Evolutionary conservation across 768 basidiomycete species (phyloP), one percentile per base, ranked within the genome.

Genomic region (Suillus fuscotomentosus): DNA sequence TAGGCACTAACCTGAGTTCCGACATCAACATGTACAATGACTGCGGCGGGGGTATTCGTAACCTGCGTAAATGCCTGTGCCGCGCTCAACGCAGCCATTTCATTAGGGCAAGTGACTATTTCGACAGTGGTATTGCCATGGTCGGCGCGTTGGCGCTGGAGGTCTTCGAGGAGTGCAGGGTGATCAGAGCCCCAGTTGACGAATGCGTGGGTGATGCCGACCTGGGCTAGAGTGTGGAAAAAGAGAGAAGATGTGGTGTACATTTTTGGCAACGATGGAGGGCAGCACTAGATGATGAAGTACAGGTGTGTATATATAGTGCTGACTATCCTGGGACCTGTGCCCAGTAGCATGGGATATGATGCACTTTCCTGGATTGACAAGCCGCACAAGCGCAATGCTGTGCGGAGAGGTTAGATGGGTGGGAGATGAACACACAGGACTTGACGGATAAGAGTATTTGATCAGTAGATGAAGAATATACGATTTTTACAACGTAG

Each of bases 111-210:
- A 3, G 86, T 90, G 24, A 91, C 77, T 56, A 92, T 82, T 64
- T 80, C 72, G n/a, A 83, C 79, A 3, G 74, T 60, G 1, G 83
- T 82, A 24, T 72, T 66, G 3, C 79, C 78, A 34, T 71, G 50
- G 7, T 69, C 61, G 6, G 72, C 70, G 3, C 85, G 80, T 65
- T 89, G 86, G 22, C 86, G 78, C 62, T 84, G 82, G 11, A 92
- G 80, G 38, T 90, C 90, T 68, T 91, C 90, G 31, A 91, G 80
- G 15, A 92, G 72, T 0, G 85, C 89, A 0, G 89, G 87, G 68
- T 91, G 90, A 68, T 92, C 90, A 1, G 87, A 88, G 1, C 90
- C 90, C 86, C 90, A 90, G 76, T 91, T 91, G 20, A 86, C 88
- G 69, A 90, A 89, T 10, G 83, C 84, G 70, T 89, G 86, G 0